Conservation (phyloP, 768 basidiomycete genomes). For the Mycena galopus region DNA sequence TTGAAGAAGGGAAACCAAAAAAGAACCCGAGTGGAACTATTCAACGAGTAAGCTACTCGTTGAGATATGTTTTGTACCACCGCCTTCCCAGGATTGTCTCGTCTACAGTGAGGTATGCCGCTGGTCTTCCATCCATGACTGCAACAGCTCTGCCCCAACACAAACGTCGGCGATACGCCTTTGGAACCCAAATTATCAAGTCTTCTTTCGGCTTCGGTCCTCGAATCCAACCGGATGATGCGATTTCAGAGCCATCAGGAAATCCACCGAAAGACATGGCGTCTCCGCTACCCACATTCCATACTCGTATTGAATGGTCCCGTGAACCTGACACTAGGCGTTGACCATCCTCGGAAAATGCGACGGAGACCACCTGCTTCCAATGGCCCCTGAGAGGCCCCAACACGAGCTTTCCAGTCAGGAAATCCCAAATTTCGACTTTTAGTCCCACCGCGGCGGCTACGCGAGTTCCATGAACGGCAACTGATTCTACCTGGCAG, state of each 20-base stretch:
- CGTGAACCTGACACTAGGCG: slow-evolving; percentile 38
- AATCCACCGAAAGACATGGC: background rate
- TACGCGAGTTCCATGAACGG: slow-evolving; percentile 1
- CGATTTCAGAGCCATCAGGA: slow-evolving; percentile 13
- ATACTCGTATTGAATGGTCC: slow-evolving; percentile 32
- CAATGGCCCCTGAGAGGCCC: slow-evolving; percentile 29
- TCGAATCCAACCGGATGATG: slow-evolving; percentile 23
- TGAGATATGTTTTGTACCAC: slow-evolving; percentile 25
- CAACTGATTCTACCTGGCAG: background rate
- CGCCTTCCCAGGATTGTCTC: slow-evolving; percentile 1
- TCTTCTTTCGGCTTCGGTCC: slow-evolving; percentile 9
- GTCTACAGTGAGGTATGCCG: background rate
- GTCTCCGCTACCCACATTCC: background rate
- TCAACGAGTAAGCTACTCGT: too few relatives aligned
- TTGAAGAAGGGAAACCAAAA: too few relatives aligned
- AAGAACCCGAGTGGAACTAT: too few relatives aligned
- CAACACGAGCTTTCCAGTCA: background rate
- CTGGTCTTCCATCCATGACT: slow-evolving; percentile 29
- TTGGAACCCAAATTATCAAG: slow-evolving; percentile 27
- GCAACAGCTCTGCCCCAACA: slow-evolving; percentile 31
- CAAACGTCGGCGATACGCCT: slow-evolving; percentile 8
- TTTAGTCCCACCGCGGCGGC: slow-evolving; percentile 17
- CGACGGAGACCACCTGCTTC: slow-evolving; percentile 29
- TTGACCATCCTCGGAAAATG: slow-evolving; percentile 38
- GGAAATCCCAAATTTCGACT: slow-evolving; percentile 14